Base-by-base conservation (phyloP, 179 eudicot genomes). In the Gypsophila paniculata region DNA sequence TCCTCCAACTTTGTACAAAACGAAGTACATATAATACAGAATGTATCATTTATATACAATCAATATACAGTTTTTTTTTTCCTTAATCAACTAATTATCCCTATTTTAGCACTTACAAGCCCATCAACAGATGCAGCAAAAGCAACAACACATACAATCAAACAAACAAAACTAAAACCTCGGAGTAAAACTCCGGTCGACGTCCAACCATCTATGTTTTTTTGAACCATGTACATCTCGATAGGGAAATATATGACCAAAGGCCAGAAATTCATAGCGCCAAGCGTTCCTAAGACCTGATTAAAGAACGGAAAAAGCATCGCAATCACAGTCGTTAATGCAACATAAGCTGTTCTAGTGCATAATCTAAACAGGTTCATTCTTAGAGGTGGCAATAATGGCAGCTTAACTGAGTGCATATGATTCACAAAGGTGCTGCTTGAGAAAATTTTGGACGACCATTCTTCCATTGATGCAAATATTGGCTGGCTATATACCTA, bases 401-500 rank as follows among this genome's bases (percentile, higher is more conserved):
- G 86, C 34, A 79, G 76, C 58, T 82, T 68, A 8, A 76, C 10
- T 17, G 23, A 15, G 72, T 82, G 70, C 34, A 22, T 36, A 25
- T 68, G 62, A 57, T 75, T 77, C 57, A 84, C 79, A 44, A 83
- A 84, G 10, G 66, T 22, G 39, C 72, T 83, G 29, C 78, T 18
- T 6, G 94, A 86, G 48, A 64, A 82, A 71, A 72, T 81, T 39
- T 70, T 69, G 11, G 53, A 54, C 17, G 79, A 4, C 81, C 83
- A 82, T 72, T 81, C 80, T 74, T 90, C 96, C 14, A 78, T 84
- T 48, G 75, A 68, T 68, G 86, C 86, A 68, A 82, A 90, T 18
- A 88, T 62, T 32, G 93, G 89, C 65, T 86, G 96, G 68, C 88
- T 86, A 70, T 48, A 88, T 14, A 90, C 83, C 95, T 87, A 55